Evolutionary conservation across 23 red algal species (phyloP).

Genomic region (Rhodosorus marinus): DNA sequence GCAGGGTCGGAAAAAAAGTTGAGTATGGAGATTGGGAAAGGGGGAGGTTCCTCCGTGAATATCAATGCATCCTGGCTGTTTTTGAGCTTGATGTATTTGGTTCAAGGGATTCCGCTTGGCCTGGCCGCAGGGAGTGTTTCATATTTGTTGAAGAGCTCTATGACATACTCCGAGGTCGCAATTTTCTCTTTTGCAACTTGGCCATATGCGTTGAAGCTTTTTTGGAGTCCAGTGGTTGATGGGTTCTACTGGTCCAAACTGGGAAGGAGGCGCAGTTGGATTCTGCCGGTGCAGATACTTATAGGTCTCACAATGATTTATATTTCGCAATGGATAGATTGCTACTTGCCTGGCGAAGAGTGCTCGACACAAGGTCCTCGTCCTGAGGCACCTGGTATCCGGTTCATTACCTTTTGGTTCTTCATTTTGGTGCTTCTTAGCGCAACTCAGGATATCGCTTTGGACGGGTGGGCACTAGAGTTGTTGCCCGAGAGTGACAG

Average conservation of each 20-base stretch:
- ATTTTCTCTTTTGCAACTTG: constrained; percentile 65
- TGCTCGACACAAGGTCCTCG: neutral
- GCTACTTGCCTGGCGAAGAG: too few species aligned
- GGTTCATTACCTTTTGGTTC: constrained; percentile 31
- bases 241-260: constrained; percentile 25
- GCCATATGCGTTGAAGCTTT: constrained; percentile 84
- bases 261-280: constrained; percentile 77
- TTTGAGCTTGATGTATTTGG: too few species aligned
- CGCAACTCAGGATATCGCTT: constrained; percentile 91
- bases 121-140: constrained; percentile 63
- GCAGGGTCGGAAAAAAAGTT: too few species aligned
- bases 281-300: constrained; percentile 55
- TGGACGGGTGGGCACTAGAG: constrained; percentile 89
- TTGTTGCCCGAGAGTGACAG: constrained; percentile 26
- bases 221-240: constrained; percentile 83
- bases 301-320: constrained; percentile 27
- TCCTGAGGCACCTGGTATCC: constrained; percentile 18
- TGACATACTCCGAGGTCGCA: constrained; percentile 44
- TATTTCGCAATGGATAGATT: constrained; percentile 12
- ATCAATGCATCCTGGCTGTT: too few species aligned
- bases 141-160: constrained; percentile 43
- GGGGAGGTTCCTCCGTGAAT: too few species aligned
- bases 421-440: constrained; percentile 40
- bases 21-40: too few species aligned
- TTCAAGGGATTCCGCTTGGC: constrained; percentile 82